phyloP scores from a whole-genome alignment of 768 basidiomycete species.

The Lactifluus subvellereus region DNA sequence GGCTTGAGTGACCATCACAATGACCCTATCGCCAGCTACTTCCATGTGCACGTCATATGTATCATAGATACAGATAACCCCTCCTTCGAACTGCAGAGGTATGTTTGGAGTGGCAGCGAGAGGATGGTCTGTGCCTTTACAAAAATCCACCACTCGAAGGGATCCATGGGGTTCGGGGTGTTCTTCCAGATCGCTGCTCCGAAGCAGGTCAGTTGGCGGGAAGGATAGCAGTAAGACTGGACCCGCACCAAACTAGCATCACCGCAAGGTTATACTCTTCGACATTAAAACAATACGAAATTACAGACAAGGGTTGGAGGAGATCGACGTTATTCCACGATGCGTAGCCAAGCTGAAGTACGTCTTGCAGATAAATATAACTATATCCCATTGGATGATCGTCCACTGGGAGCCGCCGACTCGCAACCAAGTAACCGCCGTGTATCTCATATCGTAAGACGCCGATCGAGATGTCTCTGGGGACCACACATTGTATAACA shows the following conservation, averaged over 20 bases:
- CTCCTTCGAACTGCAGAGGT: constrained; percentile 9
- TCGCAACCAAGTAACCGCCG: constrained; percentile 13
- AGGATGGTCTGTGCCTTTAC: constrained; percentile 9
- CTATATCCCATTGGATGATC: constrained; percentile 20
- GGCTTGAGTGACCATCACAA: constrained; percentile 17
- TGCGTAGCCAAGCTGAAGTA: neutral
- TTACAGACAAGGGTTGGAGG: constrained; percentile 8
- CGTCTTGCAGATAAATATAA: constrained; percentile 10
- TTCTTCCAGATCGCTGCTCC: constrained; percentile 9
- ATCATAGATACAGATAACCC: neutral
- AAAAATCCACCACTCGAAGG: constrained; percentile 12
- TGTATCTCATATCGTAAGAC: constrained; percentile 16
- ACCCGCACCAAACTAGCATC: constrained; percentile 16
- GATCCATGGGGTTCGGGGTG: constrained; percentile 8
- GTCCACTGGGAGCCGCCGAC: constrained; percentile 9
- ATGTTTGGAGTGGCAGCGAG: constrained; percentile 7
- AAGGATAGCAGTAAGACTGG: too few relatives aligned
- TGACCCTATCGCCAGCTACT: constrained; percentile 6
- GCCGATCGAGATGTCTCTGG: constrained; percentile 6
- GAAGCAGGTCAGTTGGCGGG: neutral
- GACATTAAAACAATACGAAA: constrained; percentile 13
- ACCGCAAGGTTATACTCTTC: constrained; percentile 16
- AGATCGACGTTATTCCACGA: constrained; percentile 16
- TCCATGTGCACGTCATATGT: constrained; percentile 14
- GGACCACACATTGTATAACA: constrained; percentile 12